Evolutionary conservation across 2,329 filamentous ascomycete species (phyloP).

Genomic region (Pyrenochaeta sp.): DNA sequence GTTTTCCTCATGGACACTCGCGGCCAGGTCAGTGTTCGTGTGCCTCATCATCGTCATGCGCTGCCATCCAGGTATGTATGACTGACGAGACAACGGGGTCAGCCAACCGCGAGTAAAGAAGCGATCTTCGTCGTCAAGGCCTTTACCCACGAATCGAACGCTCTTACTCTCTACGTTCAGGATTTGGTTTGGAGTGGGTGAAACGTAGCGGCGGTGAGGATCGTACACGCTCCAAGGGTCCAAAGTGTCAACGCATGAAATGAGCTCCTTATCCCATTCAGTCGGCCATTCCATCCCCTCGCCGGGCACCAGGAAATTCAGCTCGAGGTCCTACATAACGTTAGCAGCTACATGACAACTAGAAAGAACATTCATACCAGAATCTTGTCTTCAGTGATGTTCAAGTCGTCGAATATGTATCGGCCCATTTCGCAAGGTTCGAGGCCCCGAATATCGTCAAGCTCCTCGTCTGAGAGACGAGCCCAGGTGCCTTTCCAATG

Average conservation of each 20-base stretch:
- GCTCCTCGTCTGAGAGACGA: slow-evolving; percentile 47
- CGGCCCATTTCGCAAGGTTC: slow-evolving; percentile 27
- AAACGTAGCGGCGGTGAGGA: slow-evolving; percentile 13
- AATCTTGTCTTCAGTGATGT: slow-evolving; percentile 36
- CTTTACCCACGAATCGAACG: slow-evolving; percentile 50
- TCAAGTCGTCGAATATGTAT: slow-evolving; percentile 39
- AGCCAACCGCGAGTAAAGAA: slow-evolving; percentile 56
- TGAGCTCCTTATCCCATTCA: slow-evolving; percentile 46
- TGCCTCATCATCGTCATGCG: slow-evolving; percentile 64
- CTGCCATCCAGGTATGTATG: slow-evolving; percentile 60
- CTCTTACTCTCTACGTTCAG: slow-evolving; percentile 1
- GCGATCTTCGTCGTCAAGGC: slow-evolving; percentile 42
- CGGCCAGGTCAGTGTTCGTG: slow-evolving; percentile 29
- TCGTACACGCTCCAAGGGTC: too few relatives aligned
- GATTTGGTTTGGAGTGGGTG: slow-evolving; percentile 13
- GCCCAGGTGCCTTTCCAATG: slow-evolving; percentile 62
- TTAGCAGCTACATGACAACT: slow-evolving; percentile 17
- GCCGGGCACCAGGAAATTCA: slow-evolving; percentile 37
- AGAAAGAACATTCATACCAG: slow-evolving; percentile 27
- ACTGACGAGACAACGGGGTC: slow-evolving; percentile 58
- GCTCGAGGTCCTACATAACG: slow-evolving; percentile 37
- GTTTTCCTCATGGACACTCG: slow-evolving; percentile 46
- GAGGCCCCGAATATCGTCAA: slow-evolving; percentile 23
- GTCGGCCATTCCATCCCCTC: slow-evolving; percentile 43
- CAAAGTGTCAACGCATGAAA: slow-evolving; percentile 48